Evolutionary conservation across 169 alveolate species (phyloP), one percentile per base, ranked within the genome.

Genomic region (Plasmodium sp.): DNA sequence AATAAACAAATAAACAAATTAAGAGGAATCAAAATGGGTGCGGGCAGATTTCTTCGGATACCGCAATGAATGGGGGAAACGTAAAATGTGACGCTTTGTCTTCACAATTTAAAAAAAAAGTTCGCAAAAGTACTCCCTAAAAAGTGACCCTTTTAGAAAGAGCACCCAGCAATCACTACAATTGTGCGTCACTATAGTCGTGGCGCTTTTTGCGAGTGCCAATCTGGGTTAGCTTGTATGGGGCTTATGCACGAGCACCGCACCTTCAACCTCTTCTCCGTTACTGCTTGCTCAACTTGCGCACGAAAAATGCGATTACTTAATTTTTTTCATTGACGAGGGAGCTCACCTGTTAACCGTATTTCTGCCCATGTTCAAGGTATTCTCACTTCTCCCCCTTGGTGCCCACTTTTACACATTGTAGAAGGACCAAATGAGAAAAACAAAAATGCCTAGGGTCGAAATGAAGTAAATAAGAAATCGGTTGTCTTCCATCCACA

Each of bases 401-500:
- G 34, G n/a, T 79, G 12, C 54, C 67, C 7, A 31, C 22, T 10
- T 75, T 77, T 86, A 88, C n/a, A 88, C 77, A 14, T 88, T 88
- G 6, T 88, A 88, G 72, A 80, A 12, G 31, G 94, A 88, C 94
- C 94, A 88, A 31, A 88, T 88, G 39, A 88, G 80, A 33, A 88
- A 58, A 43, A 88, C 27, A 81, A 88, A 88, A 31, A 88, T 88
- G 22, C 41, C 83, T 81, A 88, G 62, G 2, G 88, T 39, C 73
- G 94, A 88, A 88, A 88, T 67, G 71, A 88, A 56, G 80, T 88
- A 88, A 80, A 88, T 56, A 80, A 54, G 72, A 39, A 88, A 80
- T 39, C 83, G 39, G 58, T 88, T 88, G 43, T 88, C 82, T 88
- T 88, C 94, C 39, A 88, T 58, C 94, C 94, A 88, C 94, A 88